Conservation (phyloP, 306 rosid genomes). For the Casuarina glauca region DNA sequence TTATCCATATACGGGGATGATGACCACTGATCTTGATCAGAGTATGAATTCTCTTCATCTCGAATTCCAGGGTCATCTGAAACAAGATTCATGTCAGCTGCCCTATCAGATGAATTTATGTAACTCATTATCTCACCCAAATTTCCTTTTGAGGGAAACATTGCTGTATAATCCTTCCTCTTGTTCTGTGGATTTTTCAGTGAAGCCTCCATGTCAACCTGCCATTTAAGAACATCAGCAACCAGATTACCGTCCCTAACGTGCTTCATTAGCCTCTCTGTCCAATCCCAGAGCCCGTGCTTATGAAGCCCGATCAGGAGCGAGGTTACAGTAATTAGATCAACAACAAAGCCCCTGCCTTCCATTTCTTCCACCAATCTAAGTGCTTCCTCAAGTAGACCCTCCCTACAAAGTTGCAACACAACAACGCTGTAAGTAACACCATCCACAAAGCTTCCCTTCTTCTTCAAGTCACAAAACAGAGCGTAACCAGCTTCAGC, state of each 20-base stretch:
- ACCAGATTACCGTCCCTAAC: constrained; percentile 70
- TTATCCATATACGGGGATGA: constrained; percentile 80
- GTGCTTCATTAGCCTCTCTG: constrained; percentile 82
- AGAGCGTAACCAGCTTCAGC: constrained; percentile 74
- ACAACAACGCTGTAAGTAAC: constrained; percentile 78
- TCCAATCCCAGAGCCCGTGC: constrained; percentile 75
- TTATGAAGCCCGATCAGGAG: constrained; percentile 67
- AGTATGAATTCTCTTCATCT: constrained; percentile 21
- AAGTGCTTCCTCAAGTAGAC: constrained; percentile 68
- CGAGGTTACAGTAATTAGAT: constrained; percentile 71
- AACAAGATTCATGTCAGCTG: constrained; percentile 15
- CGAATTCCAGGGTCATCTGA: constrained; percentile 24
- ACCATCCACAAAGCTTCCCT: constrained; percentile 80
- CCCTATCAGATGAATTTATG: constrained; percentile 31
- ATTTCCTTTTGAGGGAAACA: constrained; percentile 69
- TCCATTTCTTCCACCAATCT: constrained; percentile 90
- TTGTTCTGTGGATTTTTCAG: constrained; percentile 55
- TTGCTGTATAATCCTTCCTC: constrained; percentile 55
- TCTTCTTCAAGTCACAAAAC: constrained; percentile 82
- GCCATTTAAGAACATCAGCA: constrained; percentile 74
- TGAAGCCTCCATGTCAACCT: constrained; percentile 70
- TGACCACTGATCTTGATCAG: constrained; percentile 62
- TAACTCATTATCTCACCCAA: constrained; percentile 52
- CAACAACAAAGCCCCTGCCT: constrained; percentile 73
- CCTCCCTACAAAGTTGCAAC: constrained; percentile 76